A percentile compares a stretch with the other conserved stretches of the same genome.
phyloP scores from a whole-genome alignment of 805 yeast genomes.

The Saccharomycopsis sp. region DNA sequence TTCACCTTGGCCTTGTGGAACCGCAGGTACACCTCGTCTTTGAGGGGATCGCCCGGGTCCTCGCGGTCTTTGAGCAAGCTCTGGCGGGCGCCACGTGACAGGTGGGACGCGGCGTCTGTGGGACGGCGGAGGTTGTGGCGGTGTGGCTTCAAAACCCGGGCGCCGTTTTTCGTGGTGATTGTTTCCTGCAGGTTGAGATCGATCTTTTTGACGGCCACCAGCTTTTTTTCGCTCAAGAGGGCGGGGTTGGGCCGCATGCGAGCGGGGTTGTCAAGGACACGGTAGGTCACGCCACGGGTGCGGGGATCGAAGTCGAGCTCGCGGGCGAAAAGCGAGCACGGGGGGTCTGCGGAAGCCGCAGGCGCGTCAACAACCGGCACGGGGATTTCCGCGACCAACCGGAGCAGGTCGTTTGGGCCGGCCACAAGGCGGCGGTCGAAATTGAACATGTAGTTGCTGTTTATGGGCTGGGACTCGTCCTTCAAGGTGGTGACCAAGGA shows the following conservation, averaged over 20 bases:
- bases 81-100: neutral
- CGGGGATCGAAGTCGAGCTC: neutral
- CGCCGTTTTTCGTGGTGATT: conserved; percentile 8
- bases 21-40: conserved; percentile 6
- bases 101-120: neutral
- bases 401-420: conserved; percentile 2
- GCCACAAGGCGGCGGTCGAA: conserved; percentile 10
- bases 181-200: conserved; percentile 4
- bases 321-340: neutral
- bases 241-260: neutral
- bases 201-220: neutral
- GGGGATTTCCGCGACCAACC: conserved; percentile 1
- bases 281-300: neutral
- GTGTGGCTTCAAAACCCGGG: conserved; percentile 8
- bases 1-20: conserved; percentile 20
- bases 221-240: conserved; percentile 6
- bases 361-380: neutral
- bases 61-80: conserved; percentile 1
- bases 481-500: conserved; percentile 16
- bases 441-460: conserved; percentile 14
- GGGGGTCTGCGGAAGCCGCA: neutral
- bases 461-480: neutral
- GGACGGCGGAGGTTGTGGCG: conserved; percentile 9
- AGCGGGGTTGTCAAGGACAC: neutral
- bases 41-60: conserved; percentile 15